Percentiles rank a stretch among this genome's conserved stretches.
Evolutionary conservation across 257 asterid genomes (phyloP).

Genomic region (Solanum chilense): DNA sequence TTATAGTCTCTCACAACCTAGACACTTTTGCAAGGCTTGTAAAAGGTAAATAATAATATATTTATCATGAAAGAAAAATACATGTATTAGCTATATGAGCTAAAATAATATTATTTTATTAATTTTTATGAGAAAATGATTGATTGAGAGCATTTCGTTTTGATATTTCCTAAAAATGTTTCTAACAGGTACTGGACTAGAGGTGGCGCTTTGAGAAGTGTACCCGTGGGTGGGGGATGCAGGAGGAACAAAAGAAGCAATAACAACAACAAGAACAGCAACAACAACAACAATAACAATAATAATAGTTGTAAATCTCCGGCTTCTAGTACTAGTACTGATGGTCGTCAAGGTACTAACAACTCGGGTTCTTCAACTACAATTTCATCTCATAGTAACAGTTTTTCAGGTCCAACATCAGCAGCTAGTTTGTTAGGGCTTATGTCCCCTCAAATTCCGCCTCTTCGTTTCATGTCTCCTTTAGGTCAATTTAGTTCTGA

Average conservation of each 20-base stretch:
- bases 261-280: constrained; percentile 2
- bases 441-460: constrained; percentile 35
- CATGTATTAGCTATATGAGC: neutral
- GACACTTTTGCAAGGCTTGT: constrained; percentile 96
- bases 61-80: neutral
- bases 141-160: neutral
- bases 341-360: constrained; percentile 24
- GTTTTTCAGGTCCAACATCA: neutral
- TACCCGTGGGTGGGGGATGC: constrained; percentile 91
- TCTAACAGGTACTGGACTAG: constrained; percentile 66
- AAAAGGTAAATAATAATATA: constrained; percentile 20
- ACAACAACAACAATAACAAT: neutral
- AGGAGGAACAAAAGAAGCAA: constrained; percentile 68
- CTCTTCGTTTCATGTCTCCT: constrained; percentile 56
- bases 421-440: constrained; percentile 27
- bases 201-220: constrained; percentile 81
- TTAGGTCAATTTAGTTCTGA: constrained; percentile 40
- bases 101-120: neutral
- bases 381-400: constrained; percentile 25
- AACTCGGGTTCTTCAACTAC: constrained; percentile 38
- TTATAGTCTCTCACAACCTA: constrained; percentile 82
- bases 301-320: constrained; percentile 51
- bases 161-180: neutral
- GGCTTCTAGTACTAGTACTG: constrained; percentile 18
- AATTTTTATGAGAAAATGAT: neutral